Percentiles rank a stretch among this genome's conserved stretches.
These are phyloP conservation scores for Clonostachys solani DNA, from an alignment of 2,329 filamentous ascomycete genomes.

Conservation along the genomic window DNA sequence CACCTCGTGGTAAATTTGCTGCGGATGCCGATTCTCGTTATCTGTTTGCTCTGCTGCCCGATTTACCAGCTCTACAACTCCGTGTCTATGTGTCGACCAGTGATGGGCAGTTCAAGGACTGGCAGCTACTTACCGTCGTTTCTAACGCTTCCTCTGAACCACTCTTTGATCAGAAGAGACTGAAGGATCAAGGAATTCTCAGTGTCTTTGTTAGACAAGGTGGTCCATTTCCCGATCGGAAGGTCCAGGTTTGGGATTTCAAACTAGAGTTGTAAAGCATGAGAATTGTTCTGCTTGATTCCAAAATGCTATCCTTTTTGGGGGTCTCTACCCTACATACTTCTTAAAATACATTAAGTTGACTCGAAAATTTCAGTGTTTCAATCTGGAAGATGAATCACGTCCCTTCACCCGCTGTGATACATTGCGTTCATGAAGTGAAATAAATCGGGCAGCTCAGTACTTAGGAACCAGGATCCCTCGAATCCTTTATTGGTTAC, in stretches of 20 bases:
- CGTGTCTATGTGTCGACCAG: conserved; percentile 6
- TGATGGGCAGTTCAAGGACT: conserved; percentile 2
- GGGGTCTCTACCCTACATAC: no score
- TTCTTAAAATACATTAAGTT: no score
- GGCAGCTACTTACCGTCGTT: conserved; percentile 4
- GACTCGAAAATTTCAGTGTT: no score
- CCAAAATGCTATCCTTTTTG: no score
- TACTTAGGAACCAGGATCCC: no score
- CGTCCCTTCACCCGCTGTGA: no score
- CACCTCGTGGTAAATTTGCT: conserved; percentile 9
- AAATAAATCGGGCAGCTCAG: no score
- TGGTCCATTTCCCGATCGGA: conserved; percentile 3
- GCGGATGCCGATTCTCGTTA: conserved; percentile 5
- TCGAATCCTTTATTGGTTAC: no score
- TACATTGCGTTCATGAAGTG: no score
- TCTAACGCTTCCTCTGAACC: conserved; percentile 6
- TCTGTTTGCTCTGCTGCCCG: conserved; percentile 9
- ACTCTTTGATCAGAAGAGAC: conserved; percentile 5
- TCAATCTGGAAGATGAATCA: no score
- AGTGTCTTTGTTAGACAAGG: conserved; percentile 5
- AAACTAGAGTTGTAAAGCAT: background rate
- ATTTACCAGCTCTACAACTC: conserved; percentile 4
- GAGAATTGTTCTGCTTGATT: no score
- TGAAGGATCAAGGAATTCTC: conserved; percentile 1
- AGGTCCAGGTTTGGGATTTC: conserved; percentile 7